These are phyloP conservation scores for Mallotus repandus DNA, from an alignment of 441 rosid species.

Conservation along the genomic window DNA sequence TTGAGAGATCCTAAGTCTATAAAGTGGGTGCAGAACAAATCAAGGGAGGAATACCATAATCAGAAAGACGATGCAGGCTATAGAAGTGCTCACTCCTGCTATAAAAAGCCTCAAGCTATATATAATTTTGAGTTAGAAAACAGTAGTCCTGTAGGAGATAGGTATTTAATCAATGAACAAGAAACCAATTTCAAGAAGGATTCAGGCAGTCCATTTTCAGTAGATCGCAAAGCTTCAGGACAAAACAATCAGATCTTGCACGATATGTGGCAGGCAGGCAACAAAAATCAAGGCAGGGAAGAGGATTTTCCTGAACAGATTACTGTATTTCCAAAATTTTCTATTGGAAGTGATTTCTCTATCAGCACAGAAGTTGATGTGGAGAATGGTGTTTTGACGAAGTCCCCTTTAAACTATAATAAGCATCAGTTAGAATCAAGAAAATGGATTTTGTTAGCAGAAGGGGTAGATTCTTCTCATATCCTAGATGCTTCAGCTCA, in stretches of 20 bases:
- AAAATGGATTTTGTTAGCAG: conserved; percentile 3
- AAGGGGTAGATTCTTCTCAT: conserved; percentile 25
- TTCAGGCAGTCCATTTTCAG: background rate
- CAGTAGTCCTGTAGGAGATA: background rate
- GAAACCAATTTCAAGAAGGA: conserved; percentile 14
- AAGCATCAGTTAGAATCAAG: conserved; percentile 16
- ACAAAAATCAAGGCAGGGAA: conserved; percentile 3
- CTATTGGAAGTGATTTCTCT: conserved; percentile 2
- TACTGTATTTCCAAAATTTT: conserved; percentile 10
- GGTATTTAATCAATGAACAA: conserved; percentile 4
- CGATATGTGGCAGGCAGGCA: conserved; percentile 5
- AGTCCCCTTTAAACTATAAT: conserved; percentile 18
- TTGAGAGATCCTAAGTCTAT: conserved; percentile 18
- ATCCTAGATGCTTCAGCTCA: conserved; percentile 23
- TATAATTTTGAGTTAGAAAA: conserved; percentile 12
- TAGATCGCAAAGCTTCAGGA: background rate
- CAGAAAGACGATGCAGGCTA: conserved; percentile 21
- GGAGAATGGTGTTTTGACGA: conserved; percentile 7
- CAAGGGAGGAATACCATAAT: conserved; percentile 16
- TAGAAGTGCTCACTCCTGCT: conserved; percentile 19
- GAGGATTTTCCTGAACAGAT: conserved; percentile 6
- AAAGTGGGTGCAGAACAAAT: conserved; percentile 13
- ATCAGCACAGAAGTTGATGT: conserved; percentile 11
- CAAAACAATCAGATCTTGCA: conserved; percentile 9
- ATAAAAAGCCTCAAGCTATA: conserved; percentile 17